A percentile compares a stretch with the other conserved stretches of the same genome.
phyloP scores from a whole-genome alignment of 2,329 filamentous ascomycete species.

The Fusarium sp. region DNA sequence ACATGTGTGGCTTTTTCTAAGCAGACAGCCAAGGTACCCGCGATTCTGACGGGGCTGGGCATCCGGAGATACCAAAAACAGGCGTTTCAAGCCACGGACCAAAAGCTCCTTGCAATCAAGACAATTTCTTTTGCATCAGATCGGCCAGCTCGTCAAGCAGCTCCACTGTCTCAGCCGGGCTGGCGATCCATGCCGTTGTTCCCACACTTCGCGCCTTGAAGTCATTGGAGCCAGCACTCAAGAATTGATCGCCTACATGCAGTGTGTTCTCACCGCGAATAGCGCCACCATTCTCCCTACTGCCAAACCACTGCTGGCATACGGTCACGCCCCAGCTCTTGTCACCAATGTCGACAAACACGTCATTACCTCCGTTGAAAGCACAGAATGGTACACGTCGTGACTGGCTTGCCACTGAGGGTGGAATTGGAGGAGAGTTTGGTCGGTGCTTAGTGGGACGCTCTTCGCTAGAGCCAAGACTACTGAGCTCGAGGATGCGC shows the following conservation, averaged over 20 bases:
- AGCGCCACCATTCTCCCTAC: conserved; percentile 49
- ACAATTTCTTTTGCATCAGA: conserved; percentile 59
- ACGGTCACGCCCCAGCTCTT: conserved; percentile 96
- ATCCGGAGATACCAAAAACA: not conserved
- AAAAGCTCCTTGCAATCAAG: conserved; percentile 26
- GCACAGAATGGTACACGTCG: conserved; percentile 86
- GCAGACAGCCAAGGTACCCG: not conserved
- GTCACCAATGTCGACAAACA: conserved; percentile 98
- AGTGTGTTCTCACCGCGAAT: conserved; percentile 83
- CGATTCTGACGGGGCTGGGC: not conserved
- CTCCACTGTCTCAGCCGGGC: conserved; percentile 88
- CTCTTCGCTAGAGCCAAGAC: conserved; percentile 56
- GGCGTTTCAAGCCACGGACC: not conserved
- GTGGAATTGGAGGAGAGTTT: conserved; percentile 34
- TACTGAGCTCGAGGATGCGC: conserved; percentile 87
- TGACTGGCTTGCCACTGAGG: conserved; percentile 35
- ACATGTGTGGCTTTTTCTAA: not conserved
- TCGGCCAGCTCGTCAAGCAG: conserved; percentile 84
- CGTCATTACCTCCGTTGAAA: conserved; percentile 97
- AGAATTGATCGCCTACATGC: conserved; percentile 96
- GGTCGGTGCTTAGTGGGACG: conserved; percentile 45
- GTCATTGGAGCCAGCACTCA: conserved; percentile 95
- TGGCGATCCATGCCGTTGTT: conserved; percentile 97
- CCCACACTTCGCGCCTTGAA: conserved; percentile 94
- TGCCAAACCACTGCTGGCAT: conserved; percentile 90